Evolutionary conservation across 257 asterid genomes (phyloP), one percentile per base, ranked within the genome.

Genomic region (Ballota nigra): DNA sequence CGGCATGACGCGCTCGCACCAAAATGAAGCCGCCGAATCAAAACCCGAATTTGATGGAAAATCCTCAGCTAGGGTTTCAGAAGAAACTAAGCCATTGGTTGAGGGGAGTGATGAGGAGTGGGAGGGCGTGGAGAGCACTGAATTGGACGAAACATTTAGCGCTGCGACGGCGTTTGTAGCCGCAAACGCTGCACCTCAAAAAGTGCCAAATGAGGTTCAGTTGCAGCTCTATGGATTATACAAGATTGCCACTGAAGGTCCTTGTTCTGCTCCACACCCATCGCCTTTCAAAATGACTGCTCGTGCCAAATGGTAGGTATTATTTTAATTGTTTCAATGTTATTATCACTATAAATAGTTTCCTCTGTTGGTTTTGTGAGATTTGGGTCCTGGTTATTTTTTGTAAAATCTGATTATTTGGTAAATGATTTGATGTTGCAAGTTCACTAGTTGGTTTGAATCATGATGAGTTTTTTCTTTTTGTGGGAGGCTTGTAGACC

Each of bases 61-160:
- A 11, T 31, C 83, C 33, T 23, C 71, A 62, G 13, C 31, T 9
- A 60, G 71, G 75, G 51, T 26, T 83, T 61, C 33, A 41, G 82
- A 74, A 45, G 86, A 83, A 73, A 40, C 68, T 16, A 70, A 76
- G 70, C 81, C 80, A 65, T 72, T 87, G 15, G 45, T 38, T 34
- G 40, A 34, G 40, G 40, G 7, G 16, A 41, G 47, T 56, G 91
- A 87, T 29, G 87, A 85, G 76, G 96, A 85, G 72, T 87, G 96
- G 96, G 96, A 87, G 75, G 96, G 96, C 26, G 93, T 89, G 6
- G 96, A 88, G 86, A 86, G 88, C 65, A 88, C 92, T 66, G 92
- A 88, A 64, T 69, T 88, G 84, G 96, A 88, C 65, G 96, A 88
- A 77, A 79, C 75, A 6, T 86, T 88, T 40, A 88, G 92, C 76